A percentile compares a stretch with the other conserved stretches of the same genome.
These are phyloP conservation scores for Cyphellophora attinorum DNA, from an alignment of 2,329 filamentous ascomycete species.

Conservation along the genomic window DNA sequence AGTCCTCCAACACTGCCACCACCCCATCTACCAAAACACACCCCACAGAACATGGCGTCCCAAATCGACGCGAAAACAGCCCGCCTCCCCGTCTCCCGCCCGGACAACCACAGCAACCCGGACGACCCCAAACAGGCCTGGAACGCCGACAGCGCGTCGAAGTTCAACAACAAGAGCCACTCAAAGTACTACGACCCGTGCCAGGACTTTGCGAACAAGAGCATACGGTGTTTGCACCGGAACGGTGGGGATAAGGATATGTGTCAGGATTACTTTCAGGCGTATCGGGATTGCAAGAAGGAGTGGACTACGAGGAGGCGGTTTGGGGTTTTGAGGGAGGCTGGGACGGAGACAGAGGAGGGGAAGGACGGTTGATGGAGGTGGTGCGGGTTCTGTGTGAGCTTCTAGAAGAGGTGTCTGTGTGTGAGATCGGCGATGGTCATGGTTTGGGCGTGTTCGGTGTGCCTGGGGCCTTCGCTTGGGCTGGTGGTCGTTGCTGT, in stretches of 20 bases:
- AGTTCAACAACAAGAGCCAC: constrained; percentile 60
- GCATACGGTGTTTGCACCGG: constrained; percentile 77
- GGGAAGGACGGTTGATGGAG: too few relatives aligned
- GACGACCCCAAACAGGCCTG: constrained; percentile 5
- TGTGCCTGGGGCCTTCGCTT: too few relatives aligned
- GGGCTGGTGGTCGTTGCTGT: too few relatives aligned
- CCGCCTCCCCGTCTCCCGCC: not conserved
- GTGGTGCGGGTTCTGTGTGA: too few relatives aligned
- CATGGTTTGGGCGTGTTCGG: too few relatives aligned
- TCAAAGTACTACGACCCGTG: constrained; percentile 94
- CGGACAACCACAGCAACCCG: not conserved
- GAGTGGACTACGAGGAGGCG: constrained; percentile 51
- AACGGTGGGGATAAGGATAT: constrained; percentile 81
- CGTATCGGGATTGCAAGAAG: constrained; percentile 91
- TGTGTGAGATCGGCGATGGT: too few relatives aligned
- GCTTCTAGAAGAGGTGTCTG: too few relatives aligned
- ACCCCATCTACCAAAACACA: too few relatives aligned
- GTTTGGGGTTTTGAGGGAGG: constrained; percentile 38
- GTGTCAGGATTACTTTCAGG: constrained; percentile 95
- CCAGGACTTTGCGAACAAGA: constrained; percentile 78
- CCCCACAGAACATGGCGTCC: not conserved
- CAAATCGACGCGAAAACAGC: not conserved
- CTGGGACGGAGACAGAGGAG: too few relatives aligned
- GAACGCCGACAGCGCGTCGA: constrained; percentile 11
- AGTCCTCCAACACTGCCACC: too few relatives aligned